Conservation (phyloP, 2,329 filamentous ascomycete genomes). For the Diaporthe citriasiana region DNA sequence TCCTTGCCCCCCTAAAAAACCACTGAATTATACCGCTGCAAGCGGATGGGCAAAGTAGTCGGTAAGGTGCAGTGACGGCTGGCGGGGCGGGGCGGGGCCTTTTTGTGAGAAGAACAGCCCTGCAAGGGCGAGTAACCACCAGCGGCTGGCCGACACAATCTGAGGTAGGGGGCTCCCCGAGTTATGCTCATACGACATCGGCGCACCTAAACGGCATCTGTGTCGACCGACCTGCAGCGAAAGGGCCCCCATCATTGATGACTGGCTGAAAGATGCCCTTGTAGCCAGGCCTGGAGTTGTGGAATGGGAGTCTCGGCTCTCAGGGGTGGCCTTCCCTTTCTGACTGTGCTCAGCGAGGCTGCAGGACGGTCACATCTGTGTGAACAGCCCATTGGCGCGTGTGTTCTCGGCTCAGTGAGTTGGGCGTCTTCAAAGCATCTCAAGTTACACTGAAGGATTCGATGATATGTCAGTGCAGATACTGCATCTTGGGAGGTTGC, state of each 20-base stretch:
- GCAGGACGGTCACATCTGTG: slow-evolving; percentile 39
- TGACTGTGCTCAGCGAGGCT: slow-evolving; percentile 36
- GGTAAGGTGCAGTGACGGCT: background rate
- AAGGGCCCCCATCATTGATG: slow-evolving; percentile 12
- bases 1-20: background rate
- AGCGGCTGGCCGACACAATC: background rate
- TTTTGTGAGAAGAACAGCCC: slow-evolving; percentile 2
- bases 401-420: slow-evolving; percentile 4
- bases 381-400: slow-evolving; percentile 32
- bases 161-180: slow-evolving; percentile 9
- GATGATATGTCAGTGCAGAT: slow-evolving; percentile 38
- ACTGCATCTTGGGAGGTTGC: slow-evolving; percentile 32
- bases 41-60: background rate
- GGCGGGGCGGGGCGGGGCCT: slow-evolving; percentile 8
- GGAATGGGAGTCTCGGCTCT: slow-evolving; percentile 22
- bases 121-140: slow-evolving; percentile 20
- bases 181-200: slow-evolving; percentile 8
- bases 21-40: slow-evolving; percentile 9
- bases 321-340: slow-evolving; percentile 24
- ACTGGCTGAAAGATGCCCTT: slow-evolving; percentile 26
- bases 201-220: slow-evolving; percentile 6
- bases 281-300: slow-evolving; percentile 28
- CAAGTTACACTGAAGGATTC: slow-evolving; percentile 41
- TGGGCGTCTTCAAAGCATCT: slow-evolving; percentile 25
- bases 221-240: slow-evolving; percentile 14